These are phyloP conservation scores for Chenopodium quinoa DNA, from an alignment of 148 eudicot species.

Conservation along the genomic window DNA sequence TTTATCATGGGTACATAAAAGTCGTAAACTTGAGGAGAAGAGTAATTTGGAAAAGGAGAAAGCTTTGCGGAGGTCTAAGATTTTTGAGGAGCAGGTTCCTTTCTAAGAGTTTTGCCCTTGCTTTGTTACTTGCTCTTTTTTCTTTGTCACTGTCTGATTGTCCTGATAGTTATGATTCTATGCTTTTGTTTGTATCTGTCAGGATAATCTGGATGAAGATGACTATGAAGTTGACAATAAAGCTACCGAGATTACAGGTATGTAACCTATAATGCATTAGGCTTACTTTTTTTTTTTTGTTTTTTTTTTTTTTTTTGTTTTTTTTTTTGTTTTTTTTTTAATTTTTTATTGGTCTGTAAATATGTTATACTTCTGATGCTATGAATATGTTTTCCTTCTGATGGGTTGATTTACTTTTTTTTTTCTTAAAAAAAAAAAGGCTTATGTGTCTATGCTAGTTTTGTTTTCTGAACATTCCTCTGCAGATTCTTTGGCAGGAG, in stretches of 20 bases:
- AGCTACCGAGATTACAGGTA: conserved; percentile 40
- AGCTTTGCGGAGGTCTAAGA: conserved; percentile 73
- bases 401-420: background rate
- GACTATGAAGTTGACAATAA: conserved; percentile 52
- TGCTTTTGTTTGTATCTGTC: conserved; percentile 8
- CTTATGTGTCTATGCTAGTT: background rate
- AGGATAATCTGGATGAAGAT: conserved; percentile 72
- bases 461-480: conserved; percentile 13
- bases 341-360: background rate
- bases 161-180: conserved; percentile 10
- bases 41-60: conserved; percentile 64
- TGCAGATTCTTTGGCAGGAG: conserved; percentile 70
- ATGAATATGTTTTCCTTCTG: background rate
- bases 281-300: background rate
- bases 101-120: conserved; percentile 9
- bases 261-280: background rate
- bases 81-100: conserved; percentile 84
- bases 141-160: background rate
- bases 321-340: no score
- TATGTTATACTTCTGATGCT: background rate
- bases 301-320: no score
- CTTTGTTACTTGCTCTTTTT: background rate
- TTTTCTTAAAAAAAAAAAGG: background rate
- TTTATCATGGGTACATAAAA: conserved; percentile 78
- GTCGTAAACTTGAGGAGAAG: conserved; percentile 80